Base-by-base conservation (phyloP, 768 basidiomycete species). In the Russula earlei region DNA sequence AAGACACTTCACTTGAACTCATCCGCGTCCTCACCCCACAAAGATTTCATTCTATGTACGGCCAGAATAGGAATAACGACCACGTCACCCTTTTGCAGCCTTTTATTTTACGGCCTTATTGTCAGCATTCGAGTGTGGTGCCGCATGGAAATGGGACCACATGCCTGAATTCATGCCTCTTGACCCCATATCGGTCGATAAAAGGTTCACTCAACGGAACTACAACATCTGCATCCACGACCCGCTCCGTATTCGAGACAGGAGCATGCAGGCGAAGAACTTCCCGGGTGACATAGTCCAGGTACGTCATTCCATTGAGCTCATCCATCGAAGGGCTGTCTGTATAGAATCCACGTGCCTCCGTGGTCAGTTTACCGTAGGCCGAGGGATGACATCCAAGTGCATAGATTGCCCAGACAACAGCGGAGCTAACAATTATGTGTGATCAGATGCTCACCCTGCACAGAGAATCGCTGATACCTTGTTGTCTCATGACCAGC, bases 271-370 rank as follows among this genome's bases (percentile, higher is more conserved):
- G 43, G 20, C 62, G 59, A 14, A 62, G 49, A 37, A 40, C 40
- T 31, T 62, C 62, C 3, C 59, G 52, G 9, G 19, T 37, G 11
- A 62, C 55, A 20, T 46, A 40, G 36, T 62, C 87, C n/a, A 90
- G 79, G 62, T 85, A 87, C 0, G 83, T 77, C 3, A 91, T 71
- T 4, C 75, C 71, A 54, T 79, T 77, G 1, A 90, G 74, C 31
- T 82, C 76, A 31, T 89, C 86, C 81, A 87, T 85, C 4, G 76
- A 74, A 3, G 85, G 85, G 0, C 69, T 77, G 10, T 84, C 79
- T 0, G 78, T 81, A 0, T 72, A 63, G 11, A 83, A 69, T 0
- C 68, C 63, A 8, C 78, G 67, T 1, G 84, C 70, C 62, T 89
- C 85, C 1, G 78, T 72, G 0, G 83, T 74, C 0, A 90, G 74